Evolutionary conservation across 2,329 filamentous ascomycete species (phyloP).

Genomic region (Pseudopyricularia cyperi): DNA sequence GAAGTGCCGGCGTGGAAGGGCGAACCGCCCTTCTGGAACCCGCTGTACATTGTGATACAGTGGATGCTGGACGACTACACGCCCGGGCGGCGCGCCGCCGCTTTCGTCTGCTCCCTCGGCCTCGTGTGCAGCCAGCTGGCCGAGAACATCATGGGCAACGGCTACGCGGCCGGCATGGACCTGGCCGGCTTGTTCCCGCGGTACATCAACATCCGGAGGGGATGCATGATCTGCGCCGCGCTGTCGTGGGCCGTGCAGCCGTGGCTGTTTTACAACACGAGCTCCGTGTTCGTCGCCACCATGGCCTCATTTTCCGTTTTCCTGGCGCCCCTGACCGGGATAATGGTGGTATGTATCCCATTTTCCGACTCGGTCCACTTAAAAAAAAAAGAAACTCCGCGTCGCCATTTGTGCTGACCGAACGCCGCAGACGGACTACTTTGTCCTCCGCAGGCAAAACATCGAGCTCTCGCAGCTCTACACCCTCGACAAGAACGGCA

Average conservation of each 20-base stretch:
- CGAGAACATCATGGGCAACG: slow-evolving; percentile 32
- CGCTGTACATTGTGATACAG: slow-evolving; percentile 23
- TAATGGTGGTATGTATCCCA: slow-evolving; percentile 15
- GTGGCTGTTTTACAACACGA: slow-evolving; percentile 17
- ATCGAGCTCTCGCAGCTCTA: slow-evolving; percentile 1
- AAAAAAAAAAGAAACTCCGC: too few relatives aligned
- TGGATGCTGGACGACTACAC: slow-evolving; percentile 19
- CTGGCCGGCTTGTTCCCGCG: slow-evolving; percentile 35
- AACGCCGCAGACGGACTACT: slow-evolving; percentile 16
- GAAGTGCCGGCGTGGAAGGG: slow-evolving; percentile 14
- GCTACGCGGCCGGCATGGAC: slow-evolving; percentile 39
- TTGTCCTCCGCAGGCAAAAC: slow-evolving; percentile 16
- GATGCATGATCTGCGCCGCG: slow-evolving; percentile 10
- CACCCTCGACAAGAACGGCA: slow-evolving; percentile 20
- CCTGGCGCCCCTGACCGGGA: slow-evolving; percentile 22
- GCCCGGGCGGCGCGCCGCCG: slow-evolving; percentile 22
- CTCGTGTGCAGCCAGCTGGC: slow-evolving; percentile 30
- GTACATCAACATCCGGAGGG: slow-evolving; percentile 43
- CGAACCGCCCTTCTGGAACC: slow-evolving; percentile 24
- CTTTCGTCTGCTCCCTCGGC: slow-evolving; percentile 30
- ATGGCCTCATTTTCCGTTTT: slow-evolving; percentile 27
- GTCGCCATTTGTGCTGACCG: not conserved
- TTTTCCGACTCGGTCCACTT: too few relatives aligned
- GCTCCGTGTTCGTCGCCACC: slow-evolving; percentile 15
- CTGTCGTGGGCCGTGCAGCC: slow-evolving; percentile 15